Evolutionary conservation across 345 rosid genomes (phyloP).

Genomic region (Tarenaya hassleriana): DNA sequence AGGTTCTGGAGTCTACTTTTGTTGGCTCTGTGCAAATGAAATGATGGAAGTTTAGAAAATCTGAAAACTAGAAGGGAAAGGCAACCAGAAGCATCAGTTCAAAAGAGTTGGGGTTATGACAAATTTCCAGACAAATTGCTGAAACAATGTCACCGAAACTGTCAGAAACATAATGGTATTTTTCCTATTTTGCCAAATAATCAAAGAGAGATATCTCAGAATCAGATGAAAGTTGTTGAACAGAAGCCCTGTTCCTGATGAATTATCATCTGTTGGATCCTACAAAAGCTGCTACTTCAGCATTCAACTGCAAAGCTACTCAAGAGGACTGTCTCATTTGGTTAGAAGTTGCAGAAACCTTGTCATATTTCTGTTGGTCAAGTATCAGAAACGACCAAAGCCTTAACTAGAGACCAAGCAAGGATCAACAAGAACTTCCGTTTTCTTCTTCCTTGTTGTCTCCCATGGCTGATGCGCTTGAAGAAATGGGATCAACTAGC

Average conservation of each 20-base stretch:
- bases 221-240: conserved; percentile 13
- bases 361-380: conserved; percentile 6
- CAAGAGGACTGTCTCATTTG: conserved; percentile 6
- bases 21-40: too few species aligned
- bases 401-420: conserved; percentile 16
- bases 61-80: neutral
- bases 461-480: conserved; percentile 22
- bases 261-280: conserved; percentile 3
- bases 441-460: conserved; percentile 24
- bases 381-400: conserved; percentile 26
- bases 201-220: conserved; percentile 17
- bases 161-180: neutral
- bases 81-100: neutral
- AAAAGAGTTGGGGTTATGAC: neutral
- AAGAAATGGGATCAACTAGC: conserved; percentile 19
- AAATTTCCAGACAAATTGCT: neutral
- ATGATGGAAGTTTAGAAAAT: too few species aligned
- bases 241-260: conserved; percentile 12
- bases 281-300: too few species aligned
- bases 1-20: too few species aligned
- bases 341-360: conserved; percentile 12
- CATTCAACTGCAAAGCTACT: too few species aligned
- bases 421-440: conserved; percentile 15
- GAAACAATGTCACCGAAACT: neutral
- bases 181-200: neutral